Conservation (phyloP, 352 stramenopile species). For the Phytopythium montanum region DNA sequence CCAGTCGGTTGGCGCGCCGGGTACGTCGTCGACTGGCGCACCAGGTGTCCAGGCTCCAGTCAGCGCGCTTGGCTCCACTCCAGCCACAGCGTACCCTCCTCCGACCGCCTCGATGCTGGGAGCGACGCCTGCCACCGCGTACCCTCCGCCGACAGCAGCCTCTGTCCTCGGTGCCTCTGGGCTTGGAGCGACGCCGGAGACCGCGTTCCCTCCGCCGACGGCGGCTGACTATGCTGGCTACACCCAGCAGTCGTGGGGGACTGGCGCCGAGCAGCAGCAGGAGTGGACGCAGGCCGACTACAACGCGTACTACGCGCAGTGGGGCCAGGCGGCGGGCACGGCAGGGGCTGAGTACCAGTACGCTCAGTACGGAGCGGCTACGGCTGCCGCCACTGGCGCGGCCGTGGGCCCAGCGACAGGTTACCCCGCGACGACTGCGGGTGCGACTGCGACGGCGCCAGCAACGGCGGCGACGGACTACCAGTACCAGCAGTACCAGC, state of each 20-base stretch:
- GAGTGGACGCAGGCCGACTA: conserved; percentile 31
- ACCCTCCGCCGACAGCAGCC: conserved; percentile 17
- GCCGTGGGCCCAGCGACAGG: conserved; percentile 1
- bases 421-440: not conserved
- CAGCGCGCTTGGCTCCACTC: not conserved
- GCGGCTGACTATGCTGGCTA: conserved; percentile 5
- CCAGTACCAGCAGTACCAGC: conserved; percentile 53
- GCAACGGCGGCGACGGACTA: conserved; percentile 1
- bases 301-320: conserved; percentile 50
- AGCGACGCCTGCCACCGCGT: conserved; percentile 5
- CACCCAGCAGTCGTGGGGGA: conserved; percentile 13
- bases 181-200: not conserved
- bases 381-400: conserved; percentile 1
- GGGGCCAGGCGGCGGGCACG: conserved; percentile 24
- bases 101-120: not conserved
- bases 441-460: not conserved
- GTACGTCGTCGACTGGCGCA: conserved; percentile 17
- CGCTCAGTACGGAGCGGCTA: conserved; percentile 1
- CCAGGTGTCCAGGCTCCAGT: conserved; percentile 13
- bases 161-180: too few relatives aligned
- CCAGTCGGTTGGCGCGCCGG: conserved; percentile 37
- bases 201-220: conserved; percentile 17
- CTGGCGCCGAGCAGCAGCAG: conserved; percentile 15
- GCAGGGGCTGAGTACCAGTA: conserved; percentile 23
- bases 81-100: conserved; percentile 6